phyloP scores from a whole-genome alignment of 495 filamentous ascomycete species.

The Penicillium cosmopolitanum region DNA sequence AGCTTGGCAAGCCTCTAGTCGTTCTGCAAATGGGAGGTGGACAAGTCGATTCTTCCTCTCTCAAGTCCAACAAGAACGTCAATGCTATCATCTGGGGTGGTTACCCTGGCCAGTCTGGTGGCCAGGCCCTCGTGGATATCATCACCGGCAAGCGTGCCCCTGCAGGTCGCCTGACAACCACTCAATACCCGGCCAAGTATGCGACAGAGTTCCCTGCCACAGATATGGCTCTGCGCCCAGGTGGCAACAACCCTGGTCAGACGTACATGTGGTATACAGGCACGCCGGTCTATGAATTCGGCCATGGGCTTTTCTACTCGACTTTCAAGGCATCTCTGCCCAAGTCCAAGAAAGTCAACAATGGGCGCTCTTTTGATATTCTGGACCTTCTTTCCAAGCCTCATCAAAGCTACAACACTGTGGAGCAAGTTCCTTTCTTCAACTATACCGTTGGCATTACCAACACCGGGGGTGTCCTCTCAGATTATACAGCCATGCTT shows the following conservation, averaged over 20 bases:
- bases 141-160: conserved; percentile 57
- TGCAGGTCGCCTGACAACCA: conserved; percentile 59
- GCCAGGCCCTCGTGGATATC: conserved; percentile 57
- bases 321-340: conserved; percentile 43
- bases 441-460: conserved; percentile 44
- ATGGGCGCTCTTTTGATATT: conserved; percentile 30
- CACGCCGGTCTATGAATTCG: conserved; percentile 57
- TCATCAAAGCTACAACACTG: conserved; percentile 30
- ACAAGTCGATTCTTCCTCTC: conserved; percentile 57
- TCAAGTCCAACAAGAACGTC: conserved; percentile 54
- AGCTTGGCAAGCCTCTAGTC: conserved; percentile 56
- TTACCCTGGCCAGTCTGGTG: conserved; percentile 64
- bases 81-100: conserved; percentile 60
- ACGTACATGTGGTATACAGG: conserved; percentile 68
- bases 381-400: conserved; percentile 28
- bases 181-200: conserved; percentile 62
- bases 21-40: conserved; percentile 64
- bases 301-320: conserved; percentile 58
- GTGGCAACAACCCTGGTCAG: conserved; percentile 46
- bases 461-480: conserved; percentile 58
- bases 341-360: conserved; percentile 7
- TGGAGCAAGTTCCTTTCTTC: conserved; percentile 46
- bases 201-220: conserved; percentile 56
- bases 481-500: conserved; percentile 62
- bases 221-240: conserved; percentile 60